Conservation (phyloP, 1,284 basidiomycete species). For the Microbotryum violaceum region DNA sequence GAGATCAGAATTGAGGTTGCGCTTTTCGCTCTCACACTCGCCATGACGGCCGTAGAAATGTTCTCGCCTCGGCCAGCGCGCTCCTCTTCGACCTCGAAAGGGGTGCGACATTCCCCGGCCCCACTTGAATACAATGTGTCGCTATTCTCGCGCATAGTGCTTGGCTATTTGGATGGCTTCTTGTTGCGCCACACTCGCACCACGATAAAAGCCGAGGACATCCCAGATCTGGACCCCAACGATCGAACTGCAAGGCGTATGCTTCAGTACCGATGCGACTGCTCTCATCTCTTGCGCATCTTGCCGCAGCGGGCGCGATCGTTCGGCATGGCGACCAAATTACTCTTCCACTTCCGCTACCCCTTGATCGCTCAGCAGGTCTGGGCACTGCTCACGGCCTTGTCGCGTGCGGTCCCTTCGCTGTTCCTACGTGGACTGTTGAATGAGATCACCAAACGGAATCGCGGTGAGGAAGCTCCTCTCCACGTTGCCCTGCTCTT, state of each 20-base stretch:
- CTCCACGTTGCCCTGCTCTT: conserved; percentile 48
- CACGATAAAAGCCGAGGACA: too few species aligned
- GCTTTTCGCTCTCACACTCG: conserved; percentile 34
- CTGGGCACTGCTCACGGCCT: conserved; percentile 44
- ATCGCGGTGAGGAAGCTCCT: conserved; percentile 38
- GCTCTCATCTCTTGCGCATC: too few species aligned
- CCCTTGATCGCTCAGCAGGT: conserved; percentile 39
- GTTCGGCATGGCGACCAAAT: conserved; percentile 39
- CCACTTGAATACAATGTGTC: too few species aligned
- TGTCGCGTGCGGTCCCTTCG: conserved; percentile 41
- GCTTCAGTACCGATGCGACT: too few species aligned
- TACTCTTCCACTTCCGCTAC: conserved; percentile 42
- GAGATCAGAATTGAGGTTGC: conserved; percentile 28
- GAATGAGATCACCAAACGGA: conserved; percentile 43
- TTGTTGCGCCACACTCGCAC: too few species aligned
- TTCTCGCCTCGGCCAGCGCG: conserved; percentile 34
- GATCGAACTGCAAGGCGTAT: too few species aligned
- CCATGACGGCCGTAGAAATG: conserved; percentile 40
- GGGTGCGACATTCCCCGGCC: too few species aligned
- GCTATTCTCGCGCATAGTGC: too few species aligned
- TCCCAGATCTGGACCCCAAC: too few species aligned
- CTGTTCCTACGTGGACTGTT: conserved; percentile 48
- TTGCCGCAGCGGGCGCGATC: too few species aligned
- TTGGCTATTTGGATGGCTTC: too few species aligned
- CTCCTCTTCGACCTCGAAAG: too few species aligned